Percentiles rank a stretch among this genome's conserved stretches.
Evolutionary conservation across 2,329 filamentous ascomycete species (phyloP).

Genomic region (Ophiocordyceps polyrhachis-furcata): DNA sequence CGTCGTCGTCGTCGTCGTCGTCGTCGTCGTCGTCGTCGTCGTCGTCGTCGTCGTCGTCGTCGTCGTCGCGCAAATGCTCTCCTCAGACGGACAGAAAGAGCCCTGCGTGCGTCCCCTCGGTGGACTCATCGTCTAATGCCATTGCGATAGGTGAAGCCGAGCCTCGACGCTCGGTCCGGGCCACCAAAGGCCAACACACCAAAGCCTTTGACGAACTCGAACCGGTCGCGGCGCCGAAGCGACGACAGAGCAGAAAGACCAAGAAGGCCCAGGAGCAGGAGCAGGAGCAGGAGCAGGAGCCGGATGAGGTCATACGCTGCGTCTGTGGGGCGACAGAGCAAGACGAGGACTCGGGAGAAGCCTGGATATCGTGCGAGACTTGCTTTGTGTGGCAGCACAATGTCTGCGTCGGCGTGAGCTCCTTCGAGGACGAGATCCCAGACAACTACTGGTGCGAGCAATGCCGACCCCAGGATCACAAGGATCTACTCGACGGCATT

Average conservation of each 20-base stretch:
- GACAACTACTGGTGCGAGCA: slow-evolving; percentile 85
- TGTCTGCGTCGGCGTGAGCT: slow-evolving; percentile 73
- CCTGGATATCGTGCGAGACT: slow-evolving; percentile 90
- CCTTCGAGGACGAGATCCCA: slow-evolving; percentile 59
- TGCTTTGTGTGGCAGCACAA: slow-evolving; percentile 97
- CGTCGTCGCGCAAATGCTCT: not conserved
- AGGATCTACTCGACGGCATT: slow-evolving; percentile 60
- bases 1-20: not conserved
- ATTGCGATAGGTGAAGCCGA: slow-evolving; percentile 35
- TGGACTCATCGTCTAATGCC: slow-evolving; percentile 2
- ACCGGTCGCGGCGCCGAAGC: slow-evolving; percentile 32
- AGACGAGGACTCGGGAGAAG: slow-evolving; percentile 68
- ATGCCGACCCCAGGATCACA: slow-evolving; percentile 72
- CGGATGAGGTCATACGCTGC: slow-evolving; percentile 68
- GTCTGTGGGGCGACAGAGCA: slow-evolving; percentile 79
- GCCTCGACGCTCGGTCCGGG: slow-evolving; percentile 82
- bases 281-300: slow-evolving; percentile 34
- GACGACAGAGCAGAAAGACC: slow-evolving; percentile 26
- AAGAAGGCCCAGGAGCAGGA: slow-evolving; percentile 47
- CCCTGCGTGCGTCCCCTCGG: slow-evolving; percentile 1
- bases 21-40: too few species aligned
- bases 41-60: too few species aligned
- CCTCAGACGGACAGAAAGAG: not conserved
- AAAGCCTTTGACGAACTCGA: slow-evolving; percentile 71
- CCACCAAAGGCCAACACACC: slow-evolving; percentile 89